Conservation (phyloP, 2,329 filamentous ascomycete species). For the Exophiala xenobiotica region DNA sequence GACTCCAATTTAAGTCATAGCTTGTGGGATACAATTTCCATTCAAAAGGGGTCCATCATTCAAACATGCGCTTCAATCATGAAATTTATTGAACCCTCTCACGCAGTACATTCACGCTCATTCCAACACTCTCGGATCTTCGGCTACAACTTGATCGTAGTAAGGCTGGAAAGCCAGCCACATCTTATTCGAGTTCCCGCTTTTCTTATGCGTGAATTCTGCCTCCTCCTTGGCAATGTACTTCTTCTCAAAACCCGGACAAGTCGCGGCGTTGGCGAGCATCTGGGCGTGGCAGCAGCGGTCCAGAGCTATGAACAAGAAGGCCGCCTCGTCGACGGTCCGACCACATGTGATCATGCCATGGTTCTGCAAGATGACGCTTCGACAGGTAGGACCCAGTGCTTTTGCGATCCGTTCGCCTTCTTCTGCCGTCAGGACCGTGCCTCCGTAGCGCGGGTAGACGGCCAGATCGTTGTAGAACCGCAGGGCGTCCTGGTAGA, state of each 20-base stretch:
- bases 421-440: constrained; percentile 54
- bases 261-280: constrained; percentile 51
- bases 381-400: constrained; percentile 52
- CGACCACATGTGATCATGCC: constrained; percentile 43
- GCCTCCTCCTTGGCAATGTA: neutral
- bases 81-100: too few relatives aligned
- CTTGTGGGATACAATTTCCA: too few relatives aligned
- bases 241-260: constrained; percentile 53
- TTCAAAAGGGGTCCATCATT: too few relatives aligned
- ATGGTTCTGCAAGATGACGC: constrained; percentile 53
- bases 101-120: too few relatives aligned
- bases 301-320: constrained; percentile 55
- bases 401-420: constrained; percentile 52
- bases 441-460: constrained; percentile 54
- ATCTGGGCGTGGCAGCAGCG: constrained; percentile 56
- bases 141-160: too few relatives aligned
- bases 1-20: too few relatives aligned
- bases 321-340: constrained; percentile 48
- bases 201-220: neutral
- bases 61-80: too few relatives aligned
- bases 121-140: too few relatives aligned
- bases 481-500: constrained; percentile 46
- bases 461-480: constrained; percentile 53
- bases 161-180: too few relatives aligned
- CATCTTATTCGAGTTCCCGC: too few relatives aligned